Evolutionary conservation across 1,284 basidiomycete species (phyloP).

Genomic region (Cutaneotrichosporon sp.): DNA sequence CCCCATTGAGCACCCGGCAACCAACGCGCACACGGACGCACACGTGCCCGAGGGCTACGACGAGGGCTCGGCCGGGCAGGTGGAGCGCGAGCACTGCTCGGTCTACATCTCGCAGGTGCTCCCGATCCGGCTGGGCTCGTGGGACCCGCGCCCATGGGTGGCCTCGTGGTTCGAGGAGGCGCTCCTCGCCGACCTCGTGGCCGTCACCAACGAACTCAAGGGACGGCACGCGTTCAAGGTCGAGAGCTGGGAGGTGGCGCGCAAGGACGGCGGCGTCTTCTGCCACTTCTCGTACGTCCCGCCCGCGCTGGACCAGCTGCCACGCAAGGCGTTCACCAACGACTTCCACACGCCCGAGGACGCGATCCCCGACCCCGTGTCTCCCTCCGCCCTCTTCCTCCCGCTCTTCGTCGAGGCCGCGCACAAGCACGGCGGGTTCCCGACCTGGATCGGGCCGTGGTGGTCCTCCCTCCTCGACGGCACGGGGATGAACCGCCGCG

Average conservation of each 20-base stretch:
- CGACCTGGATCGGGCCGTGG: conserved; percentile 50
- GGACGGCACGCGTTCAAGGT: conserved; percentile 44
- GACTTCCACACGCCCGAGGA: conserved; percentile 32
- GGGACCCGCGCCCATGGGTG: conserved; percentile 45
- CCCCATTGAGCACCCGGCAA: neutral
- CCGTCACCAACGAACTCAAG: conserved; percentile 40
- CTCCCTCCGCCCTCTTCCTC: conserved; percentile 46
- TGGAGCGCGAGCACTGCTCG: conserved; percentile 38
- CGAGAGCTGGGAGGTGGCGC: conserved; percentile 50
- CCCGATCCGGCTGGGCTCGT: conserved; percentile 46
- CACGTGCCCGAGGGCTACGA: conserved; percentile 7
- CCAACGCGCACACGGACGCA: neutral
- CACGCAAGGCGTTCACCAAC: conserved; percentile 27
- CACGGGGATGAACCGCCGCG: neutral
- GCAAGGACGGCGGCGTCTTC: conserved; percentile 67
- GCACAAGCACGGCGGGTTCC: conserved; percentile 47
- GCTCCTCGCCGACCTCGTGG: conserved; percentile 48
- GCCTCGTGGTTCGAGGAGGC: conserved; percentile 42
- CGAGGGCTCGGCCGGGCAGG: conserved; percentile 12
- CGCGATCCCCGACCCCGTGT: conserved; percentile 23
- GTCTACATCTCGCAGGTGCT: conserved; percentile 55
- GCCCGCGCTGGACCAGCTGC: conserved; percentile 31
- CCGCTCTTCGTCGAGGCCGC: conserved; percentile 42
- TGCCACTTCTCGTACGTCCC: conserved; percentile 70
- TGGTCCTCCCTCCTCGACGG: conserved; percentile 31